Base-by-base conservation (phyloP, 345 rosid species). In the Murraya paniculata region DNA sequence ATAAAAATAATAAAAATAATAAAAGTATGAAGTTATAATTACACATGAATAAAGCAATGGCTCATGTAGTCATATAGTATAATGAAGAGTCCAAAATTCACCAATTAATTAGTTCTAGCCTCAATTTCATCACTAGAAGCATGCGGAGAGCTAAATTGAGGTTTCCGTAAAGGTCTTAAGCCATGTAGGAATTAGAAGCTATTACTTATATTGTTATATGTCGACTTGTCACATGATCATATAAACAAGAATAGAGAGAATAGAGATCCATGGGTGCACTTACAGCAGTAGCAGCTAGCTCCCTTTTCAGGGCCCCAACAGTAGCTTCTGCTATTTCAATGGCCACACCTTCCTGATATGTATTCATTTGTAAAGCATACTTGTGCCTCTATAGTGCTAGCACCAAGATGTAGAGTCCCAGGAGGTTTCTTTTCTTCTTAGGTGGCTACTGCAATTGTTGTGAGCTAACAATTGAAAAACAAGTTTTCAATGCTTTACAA, bases 251-350 rank as follows among this genome's bases (percentile, higher is more conserved):
- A 64, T 4, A 75, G 10, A 48, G 70, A 21, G 8, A 74, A 61
- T 6, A 33, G 3, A 31, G 21, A 64, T 2, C 79, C 87, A 81
- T 79, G 50, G 86, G 82, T 50, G 87, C 87, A 81, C 82, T 82
- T 11, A 87, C 84, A 11, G 83, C 82, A 19, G 83, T 82, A 33
- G 84, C 78, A 55, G 86, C 80, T 10, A 82, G 86, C 81, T 82
- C 83, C 16, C 86, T 83, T 66, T 71, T 80, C 80, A 82, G 61
- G 8, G 87, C 84, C 33, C 86, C 82, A 45, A 79, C 72, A 59
- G 84, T 83, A 64, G 81, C 89, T 57, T 86, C 85, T 30, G 84
- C 87, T 7, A 86, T 84, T 80, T 86, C 89, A 74, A 84, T 82
- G 35, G 85, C 89, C 22, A 84, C 87, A 19, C 84, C 85, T 82